Evolutionary conservation across 208 protist genomes (phyloP), one percentile per base, ranked within the genome.

Genomic region (Leishmania amazonensis): DNA sequence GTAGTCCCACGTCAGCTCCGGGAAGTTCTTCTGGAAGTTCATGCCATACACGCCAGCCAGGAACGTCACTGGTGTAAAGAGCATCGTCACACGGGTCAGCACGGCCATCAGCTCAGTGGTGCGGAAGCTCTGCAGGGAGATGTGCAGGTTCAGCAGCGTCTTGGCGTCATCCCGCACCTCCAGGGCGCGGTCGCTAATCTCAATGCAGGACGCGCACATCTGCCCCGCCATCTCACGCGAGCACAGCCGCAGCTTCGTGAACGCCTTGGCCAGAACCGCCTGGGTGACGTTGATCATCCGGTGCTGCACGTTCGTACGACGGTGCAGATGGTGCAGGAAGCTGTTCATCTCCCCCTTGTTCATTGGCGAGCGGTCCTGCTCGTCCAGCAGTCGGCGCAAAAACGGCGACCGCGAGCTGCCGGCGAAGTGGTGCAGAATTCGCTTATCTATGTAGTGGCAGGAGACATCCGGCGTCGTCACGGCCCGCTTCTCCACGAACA

Each of bases 21-120:
- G 94, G 17, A 97, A 91, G 86, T 94, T 83, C 53, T 86, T 79
- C 24, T 85, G 60, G 79, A 97, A 97, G 86, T 98, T 98, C 95
- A 97, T 98, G 24, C 95, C 95, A 84, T 96, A 98, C 71, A 98
- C 92, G 21, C 91, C 93, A 9, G 95, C 92, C 28, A 98, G 57
- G 68, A 98, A 98, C 24, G 89, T 97, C 65, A 93, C 92, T 7
- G 95, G 95, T 7, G 93, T 97, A 73, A 98, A 98, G 76, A 97
- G 89, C 58, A 94, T 86, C 62, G 91, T 94, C 57, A 98, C 88
- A 24, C 92, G 88, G 49, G 95, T 98, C 76, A 98, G 87, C 79
- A 98, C 89, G 31, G 90, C 89, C 93, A 98, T 97, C n/a, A 98
- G 88, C 81, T 98, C 94, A 72, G 95, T 98, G 1, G 91, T 90